Evolutionary conservation across 768 basidiomycete species (phyloP).

Genomic region (Tricholoma bakamatsutake): DNA sequence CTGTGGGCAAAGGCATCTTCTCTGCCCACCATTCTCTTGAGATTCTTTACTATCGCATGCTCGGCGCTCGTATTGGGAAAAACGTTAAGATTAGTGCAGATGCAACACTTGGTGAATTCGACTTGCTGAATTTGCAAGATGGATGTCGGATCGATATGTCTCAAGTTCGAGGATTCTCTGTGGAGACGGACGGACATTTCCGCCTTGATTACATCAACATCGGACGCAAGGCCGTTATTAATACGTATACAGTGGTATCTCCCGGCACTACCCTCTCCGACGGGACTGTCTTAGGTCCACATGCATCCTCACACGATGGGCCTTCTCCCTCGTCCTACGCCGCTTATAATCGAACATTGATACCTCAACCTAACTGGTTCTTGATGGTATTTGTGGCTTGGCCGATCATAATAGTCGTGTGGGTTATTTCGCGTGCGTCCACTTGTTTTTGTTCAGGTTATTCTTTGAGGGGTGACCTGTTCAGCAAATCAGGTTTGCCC

Average conservation of each 20-base stretch:
- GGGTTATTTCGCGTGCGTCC: conserved; percentile 27
- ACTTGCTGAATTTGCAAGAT: conserved; percentile 36
- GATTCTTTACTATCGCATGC: conserved; percentile 37
- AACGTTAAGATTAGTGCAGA: conserved; percentile 33
- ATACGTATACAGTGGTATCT: conserved; percentile 37
- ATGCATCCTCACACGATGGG: conserved; percentile 36
- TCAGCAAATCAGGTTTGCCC: conserved; percentile 28
- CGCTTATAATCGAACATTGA: conserved; percentile 33
- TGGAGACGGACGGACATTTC: conserved; percentile 40
- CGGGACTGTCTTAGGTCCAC: conserved; percentile 37
- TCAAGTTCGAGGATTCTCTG: conserved; percentile 36
- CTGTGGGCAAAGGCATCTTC: conserved; percentile 39
- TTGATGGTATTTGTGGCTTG: conserved; percentile 33
- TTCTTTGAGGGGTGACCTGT: conserved; percentile 8
- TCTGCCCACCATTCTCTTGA: conserved; percentile 30
- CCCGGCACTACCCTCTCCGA: conserved; percentile 33
- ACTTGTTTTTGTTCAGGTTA: not conserved
- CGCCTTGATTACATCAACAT: conserved; percentile 34
- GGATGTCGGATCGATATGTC: conserved; percentile 37
- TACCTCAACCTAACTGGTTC: conserved; percentile 24
- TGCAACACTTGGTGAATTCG: conserved; percentile 35
- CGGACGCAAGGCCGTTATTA: conserved; percentile 32
- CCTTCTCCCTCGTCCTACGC: conserved; percentile 32
- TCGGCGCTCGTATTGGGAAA: conserved; percentile 39
- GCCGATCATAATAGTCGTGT: conserved; percentile 32